Conservation (phyloP, 441 rosid genomes). For the Melastoma candidum region DNA sequence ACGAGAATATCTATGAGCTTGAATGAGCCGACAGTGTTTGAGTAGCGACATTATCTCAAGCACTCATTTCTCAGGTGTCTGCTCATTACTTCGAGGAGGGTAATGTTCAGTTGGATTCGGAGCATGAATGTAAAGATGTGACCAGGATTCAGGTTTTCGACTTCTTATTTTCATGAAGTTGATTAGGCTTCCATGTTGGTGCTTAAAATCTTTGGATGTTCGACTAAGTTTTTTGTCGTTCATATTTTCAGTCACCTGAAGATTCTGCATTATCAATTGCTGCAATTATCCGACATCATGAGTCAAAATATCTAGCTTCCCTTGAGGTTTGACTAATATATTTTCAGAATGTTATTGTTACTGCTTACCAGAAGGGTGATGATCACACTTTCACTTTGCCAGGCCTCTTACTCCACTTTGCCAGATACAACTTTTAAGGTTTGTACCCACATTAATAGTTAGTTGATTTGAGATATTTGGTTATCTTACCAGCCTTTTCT, state of each 20-base stretch:
- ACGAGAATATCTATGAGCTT: too few species aligned
- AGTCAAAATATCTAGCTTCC: slow-evolving; percentile 75
- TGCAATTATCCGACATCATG: slow-evolving; percentile 74
- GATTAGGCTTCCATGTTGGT: slow-evolving; percentile 1
- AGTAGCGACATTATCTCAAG: too few species aligned
- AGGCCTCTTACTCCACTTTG: slow-evolving; percentile 85
- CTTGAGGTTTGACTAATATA: slow-evolving; percentile 54
- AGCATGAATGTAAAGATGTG: slow-evolving; percentile 72
- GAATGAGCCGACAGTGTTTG: neutral
- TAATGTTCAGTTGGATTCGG: slow-evolving; percentile 92
- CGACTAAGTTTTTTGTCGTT: slow-evolving; percentile 10
- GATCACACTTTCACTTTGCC: neutral
- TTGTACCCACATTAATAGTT: slow-evolving; percentile 6
- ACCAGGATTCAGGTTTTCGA: slow-evolving; percentile 70
- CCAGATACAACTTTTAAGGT: slow-evolving; percentile 97
- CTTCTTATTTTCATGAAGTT: neutral
- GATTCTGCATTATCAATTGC: slow-evolving; percentile 62
- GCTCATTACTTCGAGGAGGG: slow-evolving; percentile 99
- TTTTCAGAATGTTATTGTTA: slow-evolving; percentile 4
- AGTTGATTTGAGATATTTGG: slow-evolving; percentile 1
- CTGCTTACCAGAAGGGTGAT: slow-evolving; percentile 9
- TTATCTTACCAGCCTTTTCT: neutral
- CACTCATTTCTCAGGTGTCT: slow-evolving; percentile 47
- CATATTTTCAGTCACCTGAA: slow-evolving; percentile 58
- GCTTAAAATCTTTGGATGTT: neutral